A percentile compares a stretch with the other conserved stretches of the same genome.
Conservation (phyloP, 768 basidiomycete species). For the Gymnopilus dilepis region DNA sequence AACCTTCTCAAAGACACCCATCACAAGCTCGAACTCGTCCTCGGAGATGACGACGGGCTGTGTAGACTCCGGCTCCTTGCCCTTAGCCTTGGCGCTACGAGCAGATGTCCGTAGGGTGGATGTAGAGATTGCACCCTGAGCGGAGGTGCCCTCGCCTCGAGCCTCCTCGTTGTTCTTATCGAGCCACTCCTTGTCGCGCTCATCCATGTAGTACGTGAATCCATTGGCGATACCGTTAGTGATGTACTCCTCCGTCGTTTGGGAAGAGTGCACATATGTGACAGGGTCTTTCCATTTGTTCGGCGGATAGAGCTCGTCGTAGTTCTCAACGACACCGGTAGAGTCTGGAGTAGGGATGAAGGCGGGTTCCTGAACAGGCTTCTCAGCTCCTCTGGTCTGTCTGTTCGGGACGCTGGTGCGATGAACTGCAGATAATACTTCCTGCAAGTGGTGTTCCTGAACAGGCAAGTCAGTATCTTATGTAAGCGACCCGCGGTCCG, state of each 20-base stretch:
- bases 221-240: conserved; percentile 68
- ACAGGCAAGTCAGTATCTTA: conserved; percentile 44
- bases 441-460: conserved; percentile 62
- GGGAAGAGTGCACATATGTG: conserved; percentile 80
- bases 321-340: conserved; percentile 78
- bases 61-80: conserved; percentile 77
- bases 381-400: conserved; percentile 38
- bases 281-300: conserved; percentile 77
- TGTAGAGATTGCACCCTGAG: conserved; percentile 68
- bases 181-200: conserved; percentile 94
- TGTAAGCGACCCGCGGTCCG: conserved; percentile 54
- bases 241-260: conserved; percentile 82
- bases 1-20: conserved; percentile 92
- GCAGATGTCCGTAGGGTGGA: conserved; percentile 61
- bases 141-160: conserved; percentile 83
- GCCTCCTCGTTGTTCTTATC: conserved; percentile 89
- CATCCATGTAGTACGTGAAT: conserved; percentile 93
- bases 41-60: conserved; percentile 77
- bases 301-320: conserved; percentile 74
- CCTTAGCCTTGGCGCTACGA: conserved; percentile 79
- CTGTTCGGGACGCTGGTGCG: conserved; percentile 36
- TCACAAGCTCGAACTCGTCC: conserved; percentile 93
- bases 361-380: conserved; percentile 49
- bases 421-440: conserved; percentile 53
- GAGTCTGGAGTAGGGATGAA: conserved; percentile 96